Evolutionary conservation across 306 rosid genomes (phyloP).

Genomic region (Vicia faba): DNA sequence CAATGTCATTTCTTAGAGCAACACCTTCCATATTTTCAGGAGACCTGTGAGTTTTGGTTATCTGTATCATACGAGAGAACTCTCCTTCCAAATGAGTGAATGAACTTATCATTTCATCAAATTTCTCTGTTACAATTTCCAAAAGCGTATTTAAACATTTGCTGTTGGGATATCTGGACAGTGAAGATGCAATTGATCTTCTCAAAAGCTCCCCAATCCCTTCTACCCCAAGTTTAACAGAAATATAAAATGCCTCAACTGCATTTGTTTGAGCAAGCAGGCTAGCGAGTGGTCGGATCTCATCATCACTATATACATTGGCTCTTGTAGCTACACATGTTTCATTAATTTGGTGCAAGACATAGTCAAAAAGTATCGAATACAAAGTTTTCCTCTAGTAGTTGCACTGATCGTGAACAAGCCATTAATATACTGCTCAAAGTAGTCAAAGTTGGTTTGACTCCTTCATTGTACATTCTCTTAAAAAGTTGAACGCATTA

Average conservation of each 20-base stretch:
- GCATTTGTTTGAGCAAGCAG: slow-evolving; percentile 85
- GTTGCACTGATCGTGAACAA: too few relatives aligned
- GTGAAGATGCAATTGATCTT: slow-evolving; percentile 76
- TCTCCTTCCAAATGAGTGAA: slow-evolving; percentile 91
- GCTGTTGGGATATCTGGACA: slow-evolving; percentile 78
- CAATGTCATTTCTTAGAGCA: slow-evolving; percentile 60
- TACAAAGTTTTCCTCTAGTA: slow-evolving; percentile 85
- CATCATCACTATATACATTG: slow-evolving; percentile 77
- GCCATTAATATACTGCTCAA: too few relatives aligned
- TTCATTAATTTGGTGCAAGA: slow-evolving; percentile 84
- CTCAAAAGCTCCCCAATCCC: slow-evolving; percentile 93
- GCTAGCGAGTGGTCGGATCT: slow-evolving; percentile 89
- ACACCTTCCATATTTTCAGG: slow-evolving; percentile 64
- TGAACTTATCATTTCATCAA: slow-evolving; percentile 70
- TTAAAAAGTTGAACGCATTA: too few relatives aligned
- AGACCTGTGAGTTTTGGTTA: slow-evolving; percentile 73
- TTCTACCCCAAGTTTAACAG: slow-evolving; percentile 92
- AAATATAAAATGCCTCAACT: slow-evolving; percentile 87
- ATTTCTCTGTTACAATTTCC: slow-evolving; percentile 76
- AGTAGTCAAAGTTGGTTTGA: too few relatives aligned
- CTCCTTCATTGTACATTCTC: too few relatives aligned
- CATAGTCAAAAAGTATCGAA: slow-evolving; percentile 88
- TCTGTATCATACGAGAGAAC: slow-evolving; percentile 80
- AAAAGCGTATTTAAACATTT: slow-evolving; percentile 77
- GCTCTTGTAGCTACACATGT: slow-evolving; percentile 64